These are phyloP conservation scores for Pseudocercospora cruenta DNA, from an alignment of 2,329 filamentous ascomycete genomes.

Conservation along the genomic window DNA sequence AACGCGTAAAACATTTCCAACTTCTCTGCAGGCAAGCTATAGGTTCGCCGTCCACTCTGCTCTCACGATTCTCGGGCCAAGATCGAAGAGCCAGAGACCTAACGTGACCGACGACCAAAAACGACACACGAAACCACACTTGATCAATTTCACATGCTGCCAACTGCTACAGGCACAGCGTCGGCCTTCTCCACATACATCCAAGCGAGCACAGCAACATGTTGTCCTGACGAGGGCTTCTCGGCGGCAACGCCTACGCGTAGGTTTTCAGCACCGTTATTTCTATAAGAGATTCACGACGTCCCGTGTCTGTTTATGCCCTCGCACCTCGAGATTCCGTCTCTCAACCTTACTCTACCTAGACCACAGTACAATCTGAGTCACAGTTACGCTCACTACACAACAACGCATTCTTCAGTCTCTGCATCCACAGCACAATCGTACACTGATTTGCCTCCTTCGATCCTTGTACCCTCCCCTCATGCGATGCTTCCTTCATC, in stretches of 20 bases:
- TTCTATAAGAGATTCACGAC: not conserved
- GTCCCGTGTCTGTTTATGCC: constrained; percentile 2
- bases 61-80: not conserved
- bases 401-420: not conserved
- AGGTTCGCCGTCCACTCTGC: not conserved
- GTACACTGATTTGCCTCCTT: not conserved
- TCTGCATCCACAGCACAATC: not conserved
- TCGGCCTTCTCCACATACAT: not conserved
- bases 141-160: not conserved
- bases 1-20: not conserved
- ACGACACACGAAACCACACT: not conserved
- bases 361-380: not conserved
- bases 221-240: constrained; percentile 2
- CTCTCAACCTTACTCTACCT: constrained; percentile 6
- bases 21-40: not conserved
- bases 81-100: not conserved
- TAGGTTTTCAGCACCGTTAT: not conserved
- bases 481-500: constrained; percentile 19
- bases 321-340: constrained; percentile 15
- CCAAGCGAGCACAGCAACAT: not conserved
- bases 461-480: not conserved
- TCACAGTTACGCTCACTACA: not conserved
- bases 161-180: not conserved
- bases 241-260: not conserved
- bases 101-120: not conserved